These are phyloP conservation scores for Petunia hybrid DNA, from an alignment of 305 asterid species.

Conservation along the genomic window DNA sequence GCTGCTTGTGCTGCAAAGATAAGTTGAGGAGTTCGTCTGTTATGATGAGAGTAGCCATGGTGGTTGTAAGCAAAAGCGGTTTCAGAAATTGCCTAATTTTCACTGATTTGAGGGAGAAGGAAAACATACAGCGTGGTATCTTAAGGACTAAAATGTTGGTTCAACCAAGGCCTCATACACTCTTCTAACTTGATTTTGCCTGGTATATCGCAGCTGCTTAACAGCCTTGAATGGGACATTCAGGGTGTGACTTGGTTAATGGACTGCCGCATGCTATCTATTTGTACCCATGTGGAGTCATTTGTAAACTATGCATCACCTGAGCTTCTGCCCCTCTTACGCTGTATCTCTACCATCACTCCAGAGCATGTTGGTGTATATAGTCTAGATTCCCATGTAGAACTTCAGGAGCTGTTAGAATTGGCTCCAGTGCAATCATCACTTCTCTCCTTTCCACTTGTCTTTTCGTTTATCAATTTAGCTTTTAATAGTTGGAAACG, in stretches of 20 bases:
- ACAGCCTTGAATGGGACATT: slow-evolving; percentile 48
- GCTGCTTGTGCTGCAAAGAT: slow-evolving; percentile 28
- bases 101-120: slow-evolving; percentile 42
- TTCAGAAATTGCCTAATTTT: slow-evolving; percentile 28
- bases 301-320: not conserved
- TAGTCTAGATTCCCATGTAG: slow-evolving; percentile 1
- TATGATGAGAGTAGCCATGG: slow-evolving; percentile 20
- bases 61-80: slow-evolving; percentile 35
- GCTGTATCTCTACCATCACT: not conserved
- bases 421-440: not conserved
- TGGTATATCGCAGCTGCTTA: slow-evolving; percentile 49
- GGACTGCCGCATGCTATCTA: not conserved
- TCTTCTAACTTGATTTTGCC: slow-evolving; percentile 53
- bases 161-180: slow-evolving; percentile 26
- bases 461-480: not conserved
- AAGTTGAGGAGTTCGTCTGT: not conserved
- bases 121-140: slow-evolving; percentile 37
- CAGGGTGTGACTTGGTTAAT: slow-evolving; percentile 34
- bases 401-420: not conserved
- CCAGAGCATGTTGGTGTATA: slow-evolving; percentile 5
- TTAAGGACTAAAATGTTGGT: slow-evolving; percentile 41
- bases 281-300: not conserved
- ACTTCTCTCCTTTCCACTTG: not conserved
- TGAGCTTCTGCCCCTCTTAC: not conserved
- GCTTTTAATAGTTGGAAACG: too few relatives aligned